A percentile compares a stretch with the other conserved stretches of the same genome.
Evolutionary conservation across 129 eudicot genomes (phyloP).

Genomic region (Saussurea involucrata): DNA sequence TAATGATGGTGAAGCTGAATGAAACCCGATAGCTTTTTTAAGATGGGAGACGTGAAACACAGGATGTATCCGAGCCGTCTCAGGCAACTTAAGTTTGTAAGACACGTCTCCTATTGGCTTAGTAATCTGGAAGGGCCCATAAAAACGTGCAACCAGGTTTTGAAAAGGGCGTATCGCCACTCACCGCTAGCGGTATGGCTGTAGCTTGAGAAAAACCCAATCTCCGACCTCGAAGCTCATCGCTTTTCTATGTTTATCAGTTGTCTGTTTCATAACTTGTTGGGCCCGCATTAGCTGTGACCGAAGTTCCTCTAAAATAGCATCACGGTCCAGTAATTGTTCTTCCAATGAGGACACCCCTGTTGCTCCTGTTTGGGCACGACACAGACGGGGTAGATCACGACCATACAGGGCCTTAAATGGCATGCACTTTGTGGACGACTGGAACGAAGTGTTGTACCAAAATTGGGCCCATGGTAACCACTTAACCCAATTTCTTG

Average conservation of each 20-base stretch:
- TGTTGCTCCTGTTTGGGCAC: too few species aligned
- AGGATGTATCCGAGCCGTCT: not conserved
- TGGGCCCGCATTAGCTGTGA: not conserved
- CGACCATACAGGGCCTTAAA: too few species aligned
- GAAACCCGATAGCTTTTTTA: not conserved
- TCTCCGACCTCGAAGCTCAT: not conserved
- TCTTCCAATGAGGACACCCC: too few species aligned
- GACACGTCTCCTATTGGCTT: not conserved
- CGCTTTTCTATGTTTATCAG: not conserved
- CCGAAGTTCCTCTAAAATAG: slow-evolving; percentile 11
- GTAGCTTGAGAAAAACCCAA: not conserved
- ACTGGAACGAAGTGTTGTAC: too few species aligned
- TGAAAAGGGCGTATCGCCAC: not conserved
- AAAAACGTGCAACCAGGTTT: not conserved
- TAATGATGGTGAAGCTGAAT: not conserved
- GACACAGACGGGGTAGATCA: too few species aligned
- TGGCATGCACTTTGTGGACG: too few species aligned
- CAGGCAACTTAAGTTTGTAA: not conserved
- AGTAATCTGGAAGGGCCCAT: not conserved
- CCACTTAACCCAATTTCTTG: too few species aligned
- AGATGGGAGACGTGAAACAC: not conserved
- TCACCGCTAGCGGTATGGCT: not conserved
- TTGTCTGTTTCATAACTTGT: not conserved
- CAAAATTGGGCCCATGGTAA: too few species aligned
- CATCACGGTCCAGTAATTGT: slow-evolving; percentile 47